Evolutionary conservation across 768 basidiomycete genomes (phyloP).

Genomic region (Dioszegia crocea): DNA sequence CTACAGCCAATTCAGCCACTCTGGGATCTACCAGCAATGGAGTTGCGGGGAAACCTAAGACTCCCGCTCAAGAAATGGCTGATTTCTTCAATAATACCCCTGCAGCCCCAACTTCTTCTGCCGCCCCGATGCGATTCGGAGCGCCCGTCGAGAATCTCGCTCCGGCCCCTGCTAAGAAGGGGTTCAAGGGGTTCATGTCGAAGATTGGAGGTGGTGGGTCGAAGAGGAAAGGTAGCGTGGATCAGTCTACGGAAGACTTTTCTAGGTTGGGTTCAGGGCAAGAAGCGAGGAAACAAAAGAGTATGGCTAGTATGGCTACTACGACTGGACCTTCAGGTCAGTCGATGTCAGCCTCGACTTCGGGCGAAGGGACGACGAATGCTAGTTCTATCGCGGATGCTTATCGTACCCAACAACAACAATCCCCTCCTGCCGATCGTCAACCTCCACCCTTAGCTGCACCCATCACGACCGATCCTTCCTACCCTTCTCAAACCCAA

Average conservation of each 20-base stretch:
- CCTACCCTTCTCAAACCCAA: neutral
- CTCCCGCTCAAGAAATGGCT: constrained; percentile 38
- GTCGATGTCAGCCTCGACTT: neutral
- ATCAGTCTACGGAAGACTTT: neutral
- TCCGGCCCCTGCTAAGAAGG: constrained; percentile 23
- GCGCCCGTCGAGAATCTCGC: constrained; percentile 12
- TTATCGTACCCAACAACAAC: neutral
- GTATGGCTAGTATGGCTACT: constrained; percentile 9
- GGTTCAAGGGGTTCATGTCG: constrained; percentile 78
- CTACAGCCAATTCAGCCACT: neutral
- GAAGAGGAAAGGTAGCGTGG: neutral
- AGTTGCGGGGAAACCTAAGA: neutral
- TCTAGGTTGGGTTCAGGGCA: neutral
- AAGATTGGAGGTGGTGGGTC: constrained; percentile 55
- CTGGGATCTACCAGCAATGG: neutral
- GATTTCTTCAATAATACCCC: constrained; percentile 40
- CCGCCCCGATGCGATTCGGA: constrained; percentile 2
- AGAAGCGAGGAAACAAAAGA: constrained; percentile 5
- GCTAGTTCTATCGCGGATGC: constrained; percentile 4
- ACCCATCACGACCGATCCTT: neutral
- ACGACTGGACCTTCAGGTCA: neutral
- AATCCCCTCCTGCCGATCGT: neutral
- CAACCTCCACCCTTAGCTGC: neutral
- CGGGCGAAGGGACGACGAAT: neutral
- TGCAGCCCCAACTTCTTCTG: constrained; percentile 32